A percentile compares a stretch with the other conserved stretches of the same genome.
Evolutionary conservation across 345 rosid species (phyloP).

Genomic region (Raphanus sativus): DNA sequence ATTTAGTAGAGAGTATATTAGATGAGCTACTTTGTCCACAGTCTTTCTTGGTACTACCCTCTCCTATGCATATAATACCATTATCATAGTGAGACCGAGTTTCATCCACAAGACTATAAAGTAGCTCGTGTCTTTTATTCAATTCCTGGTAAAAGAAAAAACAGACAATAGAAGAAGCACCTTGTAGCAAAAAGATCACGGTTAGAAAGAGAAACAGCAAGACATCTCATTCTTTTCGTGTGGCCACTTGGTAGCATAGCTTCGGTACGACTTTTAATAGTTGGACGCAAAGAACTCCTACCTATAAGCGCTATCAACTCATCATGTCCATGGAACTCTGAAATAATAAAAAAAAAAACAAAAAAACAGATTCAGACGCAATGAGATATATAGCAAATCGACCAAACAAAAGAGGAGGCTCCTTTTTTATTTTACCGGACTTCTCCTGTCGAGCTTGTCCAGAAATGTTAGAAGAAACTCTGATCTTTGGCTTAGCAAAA

Average conservation of each 20-base stretch:
- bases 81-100: background rate
- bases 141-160: background rate
- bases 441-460: conserved; percentile 27
- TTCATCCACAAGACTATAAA: conserved; percentile 6
- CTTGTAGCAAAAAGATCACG: conserved; percentile 38
- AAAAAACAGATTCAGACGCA: conserved; percentile 12
- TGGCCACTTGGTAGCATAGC: conserved; percentile 40
- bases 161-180: conserved; percentile 15
- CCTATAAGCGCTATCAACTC: conserved; percentile 42
- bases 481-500: conserved; percentile 22
- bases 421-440: conserved; percentile 16
- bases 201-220: conserved; percentile 39
- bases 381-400: conserved; percentile 5
- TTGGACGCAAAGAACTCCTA: conserved; percentile 38
- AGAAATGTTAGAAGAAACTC: conserved; percentile 27
- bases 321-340: conserved; percentile 36
- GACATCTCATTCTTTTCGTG: conserved; percentile 41
- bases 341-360: background rate
- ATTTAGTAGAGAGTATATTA: background rate
- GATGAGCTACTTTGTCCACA: background rate
- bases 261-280: conserved; percentile 27
- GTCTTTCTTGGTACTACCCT: conserved; percentile 1
- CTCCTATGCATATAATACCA: conserved; percentile 18
- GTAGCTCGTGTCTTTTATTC: background rate
- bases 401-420: conserved; percentile 7